Conservation (phyloP, 805 yeast genomes). For the Zygoascus biomembranicola region DNA sequence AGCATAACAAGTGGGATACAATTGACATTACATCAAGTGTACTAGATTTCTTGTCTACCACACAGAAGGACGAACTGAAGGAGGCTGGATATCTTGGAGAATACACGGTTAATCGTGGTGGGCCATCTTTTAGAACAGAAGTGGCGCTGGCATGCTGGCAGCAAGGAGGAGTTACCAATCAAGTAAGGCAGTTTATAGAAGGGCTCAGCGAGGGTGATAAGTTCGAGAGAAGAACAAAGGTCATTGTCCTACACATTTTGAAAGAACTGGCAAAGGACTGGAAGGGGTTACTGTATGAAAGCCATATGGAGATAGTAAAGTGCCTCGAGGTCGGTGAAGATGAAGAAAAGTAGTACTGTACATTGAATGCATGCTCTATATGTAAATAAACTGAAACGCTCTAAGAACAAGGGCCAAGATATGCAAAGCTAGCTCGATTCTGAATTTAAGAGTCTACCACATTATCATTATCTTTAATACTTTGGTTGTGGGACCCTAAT, state of each 20-base stretch:
- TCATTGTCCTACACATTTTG: background rate
- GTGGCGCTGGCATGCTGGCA: constrained; percentile 53
- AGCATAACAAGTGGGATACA: constrained; percentile 56
- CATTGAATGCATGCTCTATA: background rate
- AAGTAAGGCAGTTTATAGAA: background rate
- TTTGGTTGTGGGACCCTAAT: no score
- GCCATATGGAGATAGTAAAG: background rate
- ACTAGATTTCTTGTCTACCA: constrained; percentile 28
- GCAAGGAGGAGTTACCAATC: background rate
- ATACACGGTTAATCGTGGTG: constrained; percentile 50
- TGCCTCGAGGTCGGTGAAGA: background rate
- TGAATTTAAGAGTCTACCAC: no score
- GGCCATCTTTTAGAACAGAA: constrained; percentile 63
- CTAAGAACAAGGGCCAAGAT: background rate
- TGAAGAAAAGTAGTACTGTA: background rate
- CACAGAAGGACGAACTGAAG: constrained; percentile 40
- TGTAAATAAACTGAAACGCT: background rate
- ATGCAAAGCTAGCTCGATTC: background rate
- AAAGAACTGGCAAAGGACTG: background rate
- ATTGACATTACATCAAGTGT: constrained; percentile 52
- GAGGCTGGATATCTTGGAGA: constrained; percentile 58
- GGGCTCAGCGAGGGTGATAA: background rate
- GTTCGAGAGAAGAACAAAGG: background rate
- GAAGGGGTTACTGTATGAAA: background rate
- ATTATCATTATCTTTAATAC: no score